phyloP scores from a whole-genome alignment of 2,329 filamentous ascomycete species.

The Monilinia vaccinii-corymbosi region DNA sequence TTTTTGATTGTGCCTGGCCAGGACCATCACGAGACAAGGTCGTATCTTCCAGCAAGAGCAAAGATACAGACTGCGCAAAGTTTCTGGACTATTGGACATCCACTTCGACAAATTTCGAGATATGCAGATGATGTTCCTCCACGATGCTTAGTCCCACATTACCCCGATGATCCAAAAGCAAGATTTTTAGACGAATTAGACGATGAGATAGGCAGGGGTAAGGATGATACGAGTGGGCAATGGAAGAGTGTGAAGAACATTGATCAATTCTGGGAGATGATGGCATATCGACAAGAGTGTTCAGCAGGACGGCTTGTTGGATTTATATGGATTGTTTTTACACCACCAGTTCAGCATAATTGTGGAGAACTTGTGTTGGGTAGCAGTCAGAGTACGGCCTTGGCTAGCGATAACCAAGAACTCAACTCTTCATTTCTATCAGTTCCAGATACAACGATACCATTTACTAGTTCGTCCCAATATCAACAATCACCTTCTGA shows the following conservation, averaged over 20 bases:
- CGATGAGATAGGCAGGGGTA: slow-evolving; percentile 59
- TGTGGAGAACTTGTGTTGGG: slow-evolving; percentile 9
- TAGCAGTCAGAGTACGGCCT: slow-evolving; percentile 17
- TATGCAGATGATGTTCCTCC: slow-evolving; percentile 61
- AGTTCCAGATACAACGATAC: slow-evolving; percentile 1
- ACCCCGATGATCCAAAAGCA: slow-evolving; percentile 92
- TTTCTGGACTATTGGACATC: slow-evolving; percentile 59
- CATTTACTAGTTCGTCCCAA: slow-evolving; percentile 15
- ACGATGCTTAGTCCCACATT: slow-evolving; percentile 77
- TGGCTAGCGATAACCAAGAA: slow-evolving; percentile 10
- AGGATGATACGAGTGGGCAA: slow-evolving; percentile 48
- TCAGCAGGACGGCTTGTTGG: slow-evolving; percentile 87
- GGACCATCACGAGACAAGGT: slow-evolving; percentile 69
- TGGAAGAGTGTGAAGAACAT: slow-evolving; percentile 81
- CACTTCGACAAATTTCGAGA: slow-evolving; percentile 57
- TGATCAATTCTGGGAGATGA: slow-evolving; percentile 97
- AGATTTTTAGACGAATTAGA: slow-evolving; percentile 84
- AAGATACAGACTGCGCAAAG: slow-evolving; percentile 9
- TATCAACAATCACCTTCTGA: slow-evolving; percentile 13
- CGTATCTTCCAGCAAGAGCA: slow-evolving; percentile 56
- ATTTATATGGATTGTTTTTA: slow-evolving; percentile 86
- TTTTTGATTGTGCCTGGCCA: slow-evolving; percentile 85
- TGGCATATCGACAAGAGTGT: slow-evolving; percentile 94
- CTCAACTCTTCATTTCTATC: slow-evolving; percentile 7
- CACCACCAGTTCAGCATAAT: slow-evolving; percentile 20